A percentile compares a stretch with the other conserved stretches of the same genome.
Evolutionary conservation across 2,329 filamentous ascomycete genomes (phyloP).

Genomic region (Nemania serpens): DNA sequence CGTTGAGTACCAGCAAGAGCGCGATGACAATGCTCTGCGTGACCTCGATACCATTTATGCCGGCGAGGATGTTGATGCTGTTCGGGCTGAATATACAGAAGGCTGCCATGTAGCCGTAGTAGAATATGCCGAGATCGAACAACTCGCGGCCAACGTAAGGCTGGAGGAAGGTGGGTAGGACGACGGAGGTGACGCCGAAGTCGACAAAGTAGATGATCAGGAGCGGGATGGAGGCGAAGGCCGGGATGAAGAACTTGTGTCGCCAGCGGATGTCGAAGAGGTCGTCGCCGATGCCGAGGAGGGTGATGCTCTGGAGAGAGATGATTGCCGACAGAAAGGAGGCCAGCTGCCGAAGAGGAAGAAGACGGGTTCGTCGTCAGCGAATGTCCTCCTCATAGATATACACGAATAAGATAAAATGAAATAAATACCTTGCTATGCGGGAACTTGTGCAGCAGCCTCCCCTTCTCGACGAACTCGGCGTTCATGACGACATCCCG

Average conservation of each 20-base stretch:
- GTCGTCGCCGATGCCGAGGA: constrained; percentile 93
- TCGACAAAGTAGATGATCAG: constrained; percentile 98
- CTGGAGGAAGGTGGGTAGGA: constrained; percentile 84
- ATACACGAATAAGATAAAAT: not conserved
- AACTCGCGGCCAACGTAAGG: constrained; percentile 78
- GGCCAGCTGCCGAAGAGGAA: too few relatives aligned
- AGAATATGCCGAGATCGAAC: constrained; percentile 79
- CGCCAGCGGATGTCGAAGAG: constrained; percentile 98
- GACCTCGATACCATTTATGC: constrained; percentile 98
- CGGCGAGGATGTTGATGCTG: constrained; percentile 98
- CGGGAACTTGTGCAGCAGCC: constrained; percentile 88
- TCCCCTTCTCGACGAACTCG: constrained; percentile 76
- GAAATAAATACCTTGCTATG: constrained; percentile 75
- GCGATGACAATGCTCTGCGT: constrained; percentile 92
- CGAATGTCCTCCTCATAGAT: not conserved
- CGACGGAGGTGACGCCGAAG: constrained; percentile 94
- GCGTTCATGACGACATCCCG: constrained; percentile 79
- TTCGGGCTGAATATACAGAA: constrained; percentile 98
- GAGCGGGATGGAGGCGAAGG: constrained; percentile 89
- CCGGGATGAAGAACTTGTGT: constrained; percentile 98
- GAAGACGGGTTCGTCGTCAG: constrained; percentile 7
- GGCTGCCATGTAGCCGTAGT: constrained; percentile 97
- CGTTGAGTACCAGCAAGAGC: constrained; percentile 80
- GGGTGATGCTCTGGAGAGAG: constrained; percentile 85
- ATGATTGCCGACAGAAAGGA: constrained; percentile 94